These are phyloP conservation scores for Penicillium sp. DNA, from an alignment of 2,329 filamentous ascomycete species.

Conservation along the genomic window DNA sequence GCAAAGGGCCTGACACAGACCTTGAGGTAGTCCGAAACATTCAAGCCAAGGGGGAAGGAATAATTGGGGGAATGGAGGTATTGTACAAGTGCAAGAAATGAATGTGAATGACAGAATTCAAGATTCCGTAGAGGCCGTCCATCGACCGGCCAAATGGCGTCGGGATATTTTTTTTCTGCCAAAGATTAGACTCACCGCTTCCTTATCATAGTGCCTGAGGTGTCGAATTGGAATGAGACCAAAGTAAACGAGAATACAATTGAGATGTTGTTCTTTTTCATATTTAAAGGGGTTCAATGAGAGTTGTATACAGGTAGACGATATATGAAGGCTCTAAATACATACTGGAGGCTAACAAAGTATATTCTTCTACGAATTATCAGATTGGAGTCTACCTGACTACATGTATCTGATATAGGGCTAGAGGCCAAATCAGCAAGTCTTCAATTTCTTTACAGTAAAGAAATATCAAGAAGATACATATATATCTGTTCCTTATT, in stretches of 20 bases:
- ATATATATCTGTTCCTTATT: no score
- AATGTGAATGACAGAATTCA: neutral
- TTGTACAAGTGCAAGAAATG: neutral
- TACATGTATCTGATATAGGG: no score
- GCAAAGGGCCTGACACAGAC: slow-evolving; percentile 37
- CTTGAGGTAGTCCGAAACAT: slow-evolving; percentile 42
- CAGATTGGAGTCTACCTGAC: no score
- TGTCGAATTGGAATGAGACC: neutral
- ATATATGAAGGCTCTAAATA: no score
- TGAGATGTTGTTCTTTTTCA: no score
- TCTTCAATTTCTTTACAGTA: no score
- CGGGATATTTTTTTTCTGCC: slow-evolving; percentile 20
- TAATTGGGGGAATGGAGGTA: slow-evolving; percentile 1
- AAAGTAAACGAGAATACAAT: neutral
- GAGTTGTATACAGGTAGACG: no score
- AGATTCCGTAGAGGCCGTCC: neutral
- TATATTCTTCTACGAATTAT: no score
- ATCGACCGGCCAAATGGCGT: neutral
- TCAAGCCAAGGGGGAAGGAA: slow-evolving; percentile 16
- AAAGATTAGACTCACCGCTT: slow-evolving; percentile 13
- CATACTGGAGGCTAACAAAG: no score
- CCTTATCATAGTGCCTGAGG: slow-evolving; percentile 4
- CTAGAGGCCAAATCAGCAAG: no score
- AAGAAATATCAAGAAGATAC: no score
- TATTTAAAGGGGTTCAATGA: neutral